Evolutionary conservation across 202 grass and related monocot genomes (phyloP), one percentile per base, ranked within the genome.

Genomic region (Cymbopogon flexuosus): DNA sequence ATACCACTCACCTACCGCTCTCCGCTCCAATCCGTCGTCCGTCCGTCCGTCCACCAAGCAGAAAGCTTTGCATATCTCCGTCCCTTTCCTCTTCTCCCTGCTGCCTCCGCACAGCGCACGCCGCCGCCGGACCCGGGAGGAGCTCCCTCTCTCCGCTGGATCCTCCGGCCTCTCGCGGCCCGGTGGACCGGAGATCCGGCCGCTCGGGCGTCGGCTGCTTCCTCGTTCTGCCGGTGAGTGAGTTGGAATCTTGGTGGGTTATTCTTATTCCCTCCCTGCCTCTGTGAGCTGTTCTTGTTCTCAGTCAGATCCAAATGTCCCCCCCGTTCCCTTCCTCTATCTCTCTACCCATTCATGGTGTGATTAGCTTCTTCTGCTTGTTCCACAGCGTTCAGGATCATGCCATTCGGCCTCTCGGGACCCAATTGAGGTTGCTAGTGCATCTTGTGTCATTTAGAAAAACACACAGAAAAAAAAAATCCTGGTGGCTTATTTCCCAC

Each of bases 1-100:
- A 72, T 65, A 77, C 79, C 56, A 77, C 79, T 87, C 62, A 87
- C 79, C 85, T 71, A 87, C 85, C 72, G 62, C 52, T 77, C 59
- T 27, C 27, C 27, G 27, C 47, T 77, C 59, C 47, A 42, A 23
- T 79, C 62, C 18, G 31, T 9, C 42, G 11, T 49, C 36, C 5
- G 4, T 39, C 76, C 76, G 8, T 31, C 30, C 30, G 30, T 31
- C 30, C 30, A 31, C 68, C 42, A 45, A n/a, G 43, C 69, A 3
- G 0, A 72, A 31, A 8, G 6, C 4, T 6, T 0, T 31, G 49
- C 49, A 73, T 66, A 65, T 72, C 75, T 81, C 51, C 4, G n/a
- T 67, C 31, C 52, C 34, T 19, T n/a, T 21, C 37, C 15, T 49
- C 5, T 1, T 7, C 27, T 39, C 36, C 16, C 36, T 18, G 8